These are phyloP conservation scores for Lachancea lanzarotensis DNA, from an alignment of 805 yeast species.

Conservation along the genomic window DNA sequence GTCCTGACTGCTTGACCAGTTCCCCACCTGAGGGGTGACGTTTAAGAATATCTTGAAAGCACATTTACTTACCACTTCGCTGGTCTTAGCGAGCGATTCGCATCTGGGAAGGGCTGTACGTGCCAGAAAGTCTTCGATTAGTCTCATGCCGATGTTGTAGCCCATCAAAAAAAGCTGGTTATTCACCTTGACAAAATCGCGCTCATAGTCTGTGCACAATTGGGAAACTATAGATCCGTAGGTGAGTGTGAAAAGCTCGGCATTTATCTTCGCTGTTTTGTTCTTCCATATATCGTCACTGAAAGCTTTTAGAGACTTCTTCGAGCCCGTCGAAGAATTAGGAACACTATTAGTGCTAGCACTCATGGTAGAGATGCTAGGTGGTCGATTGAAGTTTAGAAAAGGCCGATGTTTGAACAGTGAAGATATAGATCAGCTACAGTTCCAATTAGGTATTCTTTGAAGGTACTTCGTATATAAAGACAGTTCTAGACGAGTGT, in stretches of 20 bases:
- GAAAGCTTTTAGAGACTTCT: conserved; percentile 32
- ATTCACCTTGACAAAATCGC: conserved; percentile 74
- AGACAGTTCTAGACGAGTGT: background rate
- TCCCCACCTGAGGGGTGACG: conserved; percentile 64
- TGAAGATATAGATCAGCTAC: too few species aligned
- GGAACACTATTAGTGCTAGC: background rate
- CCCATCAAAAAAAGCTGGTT: conserved; percentile 88
- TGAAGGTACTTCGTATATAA: conserved; percentile 1
- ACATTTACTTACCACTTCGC: conserved; percentile 75
- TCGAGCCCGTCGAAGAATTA: conserved; percentile 1
- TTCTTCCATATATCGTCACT: conserved; percentile 94
- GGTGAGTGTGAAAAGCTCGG: conserved; percentile 89
- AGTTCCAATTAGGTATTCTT: background rate
- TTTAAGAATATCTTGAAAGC: conserved; percentile 90
- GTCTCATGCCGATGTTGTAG: conserved; percentile 81
- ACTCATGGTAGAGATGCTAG: background rate
- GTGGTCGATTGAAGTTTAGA: too few species aligned
- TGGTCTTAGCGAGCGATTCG: conserved; percentile 70
- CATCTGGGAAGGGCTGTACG: conserved; percentile 84
- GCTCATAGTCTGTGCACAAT: conserved; percentile 72
- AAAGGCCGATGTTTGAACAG: too few species aligned
- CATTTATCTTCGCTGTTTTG: conserved; percentile 79
- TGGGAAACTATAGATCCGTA: conserved; percentile 93
- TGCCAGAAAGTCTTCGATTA: conserved; percentile 90
- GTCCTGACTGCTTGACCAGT: conserved; percentile 72